Base-by-base conservation (phyloP, 129 eudicot species). In the Mikania micrantha region DNA sequence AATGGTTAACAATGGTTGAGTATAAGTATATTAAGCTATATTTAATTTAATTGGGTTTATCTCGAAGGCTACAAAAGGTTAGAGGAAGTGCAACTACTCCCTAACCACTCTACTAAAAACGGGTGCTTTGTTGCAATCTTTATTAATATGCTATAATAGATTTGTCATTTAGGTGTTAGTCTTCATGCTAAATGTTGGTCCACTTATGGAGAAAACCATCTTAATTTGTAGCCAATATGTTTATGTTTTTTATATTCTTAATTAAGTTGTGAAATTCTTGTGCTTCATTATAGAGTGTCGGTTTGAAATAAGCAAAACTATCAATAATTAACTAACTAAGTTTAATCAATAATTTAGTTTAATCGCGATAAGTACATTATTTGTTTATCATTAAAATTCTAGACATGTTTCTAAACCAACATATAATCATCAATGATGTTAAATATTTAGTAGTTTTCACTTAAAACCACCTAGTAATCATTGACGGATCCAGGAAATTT, bases 41-140 rank as follows among this genome's bases (percentile, higher is more conserved):
- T 64, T 10, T n/a, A n/a, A n/a, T n/a, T n/a, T n/a, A n/a, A n/a
- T n/a, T 74, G 60, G 52, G 83, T 52, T 69, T 19, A 76, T 62
- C 27, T 50, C 67, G 63, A 13, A 59, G 54, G 74, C 39, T 59
- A 36, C 58, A 17, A 36, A 67, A 69, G 35, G 74, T 19, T 57
- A 68, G 20, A 47, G 56, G 35, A 69, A 60, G 78, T 80, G 66
- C 84, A 94, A 94, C 99, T 75, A 74, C 99, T 87, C 99, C 83
- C 78, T 90, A 94, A 94, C 99, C 87, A 94, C 97, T 94, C 97
- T 82, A 80, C 74, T 76, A 76, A 77, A 59, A 64, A 20, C 21
- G 68, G 84, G 68, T 60, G 50, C 12, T 86, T 73, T 84, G 84
- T 78, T 75, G 60, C 79, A 76, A 73, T 90, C 80, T 81, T 83